Evolutionary conservation across 129 eudicot genomes (phyloP), one percentile per base, ranked within the genome.

Genomic region (Flaveria brownii): DNA sequence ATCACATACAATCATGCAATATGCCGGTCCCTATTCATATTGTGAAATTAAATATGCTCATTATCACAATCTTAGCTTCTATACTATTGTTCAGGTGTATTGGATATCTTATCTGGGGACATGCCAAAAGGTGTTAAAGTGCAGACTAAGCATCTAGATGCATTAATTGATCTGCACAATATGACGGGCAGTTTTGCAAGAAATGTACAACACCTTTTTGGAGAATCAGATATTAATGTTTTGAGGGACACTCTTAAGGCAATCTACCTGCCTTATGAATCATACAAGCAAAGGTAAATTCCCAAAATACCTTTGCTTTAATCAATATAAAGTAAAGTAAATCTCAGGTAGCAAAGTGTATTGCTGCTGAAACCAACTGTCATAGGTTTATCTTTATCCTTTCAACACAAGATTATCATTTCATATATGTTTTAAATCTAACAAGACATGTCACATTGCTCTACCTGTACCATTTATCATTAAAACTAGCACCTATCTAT

Each of bases 21-120:
- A 68, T 68, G 45, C 71, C 28, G 46, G 33, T 55, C 42, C 46
- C 13, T 74, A 62, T 80, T 74, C 72, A 67, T 11, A 56, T 20
- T 43, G 22, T 46, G 55, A 39, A 30, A 41, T 68, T 52, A 9
- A 55, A 14, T 39, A 13, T 36, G 22, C 28, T 54, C 66, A 49
- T 54, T 16, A 65, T 67, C 64, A 66, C 61, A 43, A 54, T 63
- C 70, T 75, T 33, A 61, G 69, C 49, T 64, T 36, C 69, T 59
- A 66, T 30, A 33, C 43, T 79, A 41, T 49, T 20, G 70, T 88
- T 60, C 93, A 94, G 97, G 97, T 76, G 78, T 91, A 79, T 73
- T 94, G 84, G 99, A 94, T 80, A 87, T 94, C 75, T 86, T 87
- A 87, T 88, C 97, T 52, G 92, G 93, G 70, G 99, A 91, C 77